phyloP scores from a whole-genome alignment of 1,284 basidiomycete genomes.

The Fomitopsis schrenkii region DNA sequence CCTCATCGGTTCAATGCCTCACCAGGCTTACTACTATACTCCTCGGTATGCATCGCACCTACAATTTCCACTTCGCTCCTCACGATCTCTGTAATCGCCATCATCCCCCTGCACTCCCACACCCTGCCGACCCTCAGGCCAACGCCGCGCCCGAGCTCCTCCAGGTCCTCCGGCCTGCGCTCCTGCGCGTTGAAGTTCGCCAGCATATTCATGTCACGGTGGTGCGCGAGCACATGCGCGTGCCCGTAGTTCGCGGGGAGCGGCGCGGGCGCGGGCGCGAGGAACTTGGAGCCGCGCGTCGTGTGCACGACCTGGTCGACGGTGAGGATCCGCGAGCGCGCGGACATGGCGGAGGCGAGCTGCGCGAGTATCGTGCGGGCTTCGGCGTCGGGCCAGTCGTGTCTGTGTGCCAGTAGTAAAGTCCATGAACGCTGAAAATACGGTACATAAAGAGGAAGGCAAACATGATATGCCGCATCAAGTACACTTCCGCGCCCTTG shows the following conservation, averaged over 20 bases:
- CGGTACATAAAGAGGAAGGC: neutral
- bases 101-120: no score
- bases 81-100: no score
- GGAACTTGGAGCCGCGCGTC: neutral
- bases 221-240: neutral
- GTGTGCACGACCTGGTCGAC: slow-evolving; percentile 9
- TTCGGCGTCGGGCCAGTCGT: slow-evolving; percentile 24
- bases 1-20: no score
- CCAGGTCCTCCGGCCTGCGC: no score
- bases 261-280: slow-evolving; percentile 2
- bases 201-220: no score
- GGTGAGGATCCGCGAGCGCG: slow-evolving; percentile 9
- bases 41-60: no score
- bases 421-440: no score
- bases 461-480: slow-evolving; percentile 23
- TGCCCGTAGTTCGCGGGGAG: slow-evolving; percentile 7
- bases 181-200: no score
- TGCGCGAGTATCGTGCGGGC: slow-evolving; percentile 18
- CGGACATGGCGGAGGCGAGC: slow-evolving; percentile 16
- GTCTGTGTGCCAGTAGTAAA: slow-evolving; percentile 1
- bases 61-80: no score
- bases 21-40: no score
- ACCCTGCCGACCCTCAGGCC: no score
- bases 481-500: slow-evolving; percentile 22
- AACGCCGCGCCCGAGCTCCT: no score